Evolutionary conservation across 768 basidiomycete genomes (phyloP), one percentile per base, ranked within the genome.

Genomic region (Kwoniella newhampshirensis): DNA sequence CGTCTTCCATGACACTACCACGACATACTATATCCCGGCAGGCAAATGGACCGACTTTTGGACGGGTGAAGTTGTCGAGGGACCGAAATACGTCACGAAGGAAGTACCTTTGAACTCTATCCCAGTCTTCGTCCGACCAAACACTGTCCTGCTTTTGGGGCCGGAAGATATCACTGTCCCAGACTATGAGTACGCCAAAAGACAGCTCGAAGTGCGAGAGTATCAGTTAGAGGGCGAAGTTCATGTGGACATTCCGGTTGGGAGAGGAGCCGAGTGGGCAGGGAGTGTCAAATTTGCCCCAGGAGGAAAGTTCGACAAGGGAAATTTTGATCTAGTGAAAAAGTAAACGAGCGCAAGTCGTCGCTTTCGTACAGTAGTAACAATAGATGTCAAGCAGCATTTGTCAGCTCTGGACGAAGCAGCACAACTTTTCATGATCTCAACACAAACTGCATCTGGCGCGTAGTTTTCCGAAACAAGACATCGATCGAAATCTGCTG

Each of bases 71-170:
- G 80, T 79, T n/a, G 63, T 84, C 25, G 72, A 78, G 46, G 87
- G 87, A 0, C 86, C 86, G 0, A 61, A 64, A 17, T 87, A 86
- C 86, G 76, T 87, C 57, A 70, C 45, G n/a, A 81, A 81, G 49
- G 76, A 81, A 53, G 83, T 86, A n/a, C 81, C 84, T 23, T 73
- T 86, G 36, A 81, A 85, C 64, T 80, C 82, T 54, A 80, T 88
- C 36, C 86, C 86, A 15, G 82, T 87, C 26, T 87, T 82, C 82
- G 82, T 87, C 35, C 80, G 84, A 35, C 81, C 81, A 25, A 82
- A 81, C 35, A 81, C 80, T 15, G 80, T 87, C 18, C 72, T 88
- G 18, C 76, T 81, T 50, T 78, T 87, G n/a, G 85, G 86, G 4
- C 82, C 85, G 17, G 66, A 77, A 28, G 77, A 79, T 25, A 75